Base-by-base conservation (phyloP, 305 asterid species). In the Caryopteris hybrid region DNA sequence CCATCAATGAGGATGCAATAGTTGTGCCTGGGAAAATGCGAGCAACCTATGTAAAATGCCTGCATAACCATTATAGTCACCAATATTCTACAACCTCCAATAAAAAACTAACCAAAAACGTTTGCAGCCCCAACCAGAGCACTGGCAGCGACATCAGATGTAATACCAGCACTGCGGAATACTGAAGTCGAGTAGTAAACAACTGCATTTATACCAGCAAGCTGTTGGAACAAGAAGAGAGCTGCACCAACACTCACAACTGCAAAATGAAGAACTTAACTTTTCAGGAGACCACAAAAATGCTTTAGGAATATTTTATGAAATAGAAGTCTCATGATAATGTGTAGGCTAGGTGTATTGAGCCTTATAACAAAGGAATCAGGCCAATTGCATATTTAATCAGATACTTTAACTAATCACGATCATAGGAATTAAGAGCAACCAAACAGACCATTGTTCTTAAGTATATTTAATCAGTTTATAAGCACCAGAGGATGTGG, bases 51-150 rank as follows among this genome's bases (percentile, higher is more conserved):
- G 39, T 46, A 21, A 64, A 71, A 48, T 48, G 61, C 48, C 22
- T 50, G 46, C 47, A 72, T 18, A 57, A 57, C 23, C 2, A 14
- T 36, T 51, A 20, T 11, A 43, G 16, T 31, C 14, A 22, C 25
- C 39, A 14, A 9, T 64, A 20, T 25, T 63, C 21, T 18, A 39
- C 42, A 72, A 36, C 23, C 46, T 64, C 56, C 46, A 48, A 57
- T 5, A 38, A 22, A 61, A 63, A 48, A 80, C 97, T 81, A 67
- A 92, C 98, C 98, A 76, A 92, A 77, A 76, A 92, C 97, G 51
- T 92, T 92, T 69, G 98, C 80, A 56, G 96, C 95, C 64, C 98
- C 98, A 77, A 90, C 98, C 56, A 92, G 79, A 76, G 98, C 98
- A 78, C 96, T 92, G 68, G 97, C 97, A 67, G 97, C 97, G 59